A percentile compares a stretch with the other conserved stretches of the same genome.
Conservation (phyloP, 768 basidiomycete species). For the Suillus paluster region DNA sequence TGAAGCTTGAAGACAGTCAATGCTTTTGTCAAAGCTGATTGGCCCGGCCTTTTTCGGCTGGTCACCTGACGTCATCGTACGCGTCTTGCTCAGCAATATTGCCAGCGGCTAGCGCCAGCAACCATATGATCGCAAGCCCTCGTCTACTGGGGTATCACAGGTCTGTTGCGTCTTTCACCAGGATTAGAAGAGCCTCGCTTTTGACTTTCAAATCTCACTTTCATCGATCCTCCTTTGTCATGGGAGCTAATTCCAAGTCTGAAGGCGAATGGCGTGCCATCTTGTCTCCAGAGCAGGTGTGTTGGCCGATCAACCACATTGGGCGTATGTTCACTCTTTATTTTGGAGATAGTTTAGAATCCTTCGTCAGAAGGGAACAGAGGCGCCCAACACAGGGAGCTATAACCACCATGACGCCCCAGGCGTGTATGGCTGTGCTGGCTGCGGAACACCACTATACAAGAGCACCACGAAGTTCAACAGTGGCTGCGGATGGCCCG, state of each 20-base stretch:
- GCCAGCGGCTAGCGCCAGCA: too few species aligned
- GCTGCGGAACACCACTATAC: conserved; percentile 83
- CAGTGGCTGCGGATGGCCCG: conserved; percentile 97
- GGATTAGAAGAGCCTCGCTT: neutral
- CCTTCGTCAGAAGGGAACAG: conserved; percentile 87
- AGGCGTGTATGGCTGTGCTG: conserved; percentile 81
- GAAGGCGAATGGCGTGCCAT: conserved; percentile 87
- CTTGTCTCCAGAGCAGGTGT: conserved; percentile 80
- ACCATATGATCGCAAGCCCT: neutral
- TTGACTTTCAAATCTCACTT: conserved; percentile 5
- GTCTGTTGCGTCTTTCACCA: neutral
- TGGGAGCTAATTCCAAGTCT: conserved; percentile 45
- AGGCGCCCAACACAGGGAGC: conserved; percentile 74
- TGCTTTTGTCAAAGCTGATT: too few species aligned
- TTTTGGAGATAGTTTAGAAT: conserved; percentile 69
- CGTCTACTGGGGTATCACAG: neutral
- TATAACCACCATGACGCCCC: conserved; percentile 70
- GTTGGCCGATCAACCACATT: conserved; percentile 19
- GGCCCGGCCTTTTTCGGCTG: neutral
- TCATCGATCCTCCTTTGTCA: neutral
- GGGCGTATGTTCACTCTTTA: neutral
- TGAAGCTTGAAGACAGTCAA: too few species aligned
- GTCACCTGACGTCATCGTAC: conserved; percentile 1
- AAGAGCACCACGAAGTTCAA: conserved; percentile 90
- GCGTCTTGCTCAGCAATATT: neutral